phyloP scores from a whole-genome alignment of 139 green algal genomes.

The Chlorella sp. region DNA sequence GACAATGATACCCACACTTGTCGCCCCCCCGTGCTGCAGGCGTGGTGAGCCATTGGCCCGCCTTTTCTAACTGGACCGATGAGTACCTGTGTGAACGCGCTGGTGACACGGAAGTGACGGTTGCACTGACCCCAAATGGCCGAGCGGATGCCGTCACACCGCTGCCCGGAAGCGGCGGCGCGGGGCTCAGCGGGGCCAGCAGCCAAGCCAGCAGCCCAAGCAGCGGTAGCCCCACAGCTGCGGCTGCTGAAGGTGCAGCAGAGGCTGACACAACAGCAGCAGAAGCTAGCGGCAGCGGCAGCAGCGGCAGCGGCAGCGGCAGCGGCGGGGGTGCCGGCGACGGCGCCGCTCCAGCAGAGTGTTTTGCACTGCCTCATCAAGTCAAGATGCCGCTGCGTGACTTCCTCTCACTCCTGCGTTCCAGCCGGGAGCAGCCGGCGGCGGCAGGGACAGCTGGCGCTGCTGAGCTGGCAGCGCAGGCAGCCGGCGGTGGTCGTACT shows the following conservation, averaged over 20 bases:
- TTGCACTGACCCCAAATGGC: slow-evolving; percentile 50
- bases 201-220: not conserved
- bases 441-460: not conserved
- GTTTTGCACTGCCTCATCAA: slow-evolving; percentile 46
- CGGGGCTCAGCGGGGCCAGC: not conserved
- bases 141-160: slow-evolving; percentile 39
- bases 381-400: slow-evolving; percentile 17
- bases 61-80: slow-evolving; percentile 22
- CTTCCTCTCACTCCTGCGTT: slow-evolving; percentile 28
- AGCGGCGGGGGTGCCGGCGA: not conserved
- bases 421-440: not conserved
- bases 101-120: slow-evolving; percentile 33
- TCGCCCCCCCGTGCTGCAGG: not conserved
- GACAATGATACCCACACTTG: too few species aligned
- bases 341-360: not conserved
- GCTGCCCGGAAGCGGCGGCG: not conserved
- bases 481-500: not conserved
- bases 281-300: not conserved
- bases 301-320: not conserved
- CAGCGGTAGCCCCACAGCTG: not conserved
- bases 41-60: slow-evolving; percentile 35
- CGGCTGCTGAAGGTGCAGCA: not conserved
- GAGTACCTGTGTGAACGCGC: slow-evolving; percentile 21
- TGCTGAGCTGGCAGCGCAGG: not conserved
- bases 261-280: not conserved